Base-by-base conservation (phyloP, 2,329 filamentous ascomycete species). In the Pseudogymnoascus sp. region DNA sequence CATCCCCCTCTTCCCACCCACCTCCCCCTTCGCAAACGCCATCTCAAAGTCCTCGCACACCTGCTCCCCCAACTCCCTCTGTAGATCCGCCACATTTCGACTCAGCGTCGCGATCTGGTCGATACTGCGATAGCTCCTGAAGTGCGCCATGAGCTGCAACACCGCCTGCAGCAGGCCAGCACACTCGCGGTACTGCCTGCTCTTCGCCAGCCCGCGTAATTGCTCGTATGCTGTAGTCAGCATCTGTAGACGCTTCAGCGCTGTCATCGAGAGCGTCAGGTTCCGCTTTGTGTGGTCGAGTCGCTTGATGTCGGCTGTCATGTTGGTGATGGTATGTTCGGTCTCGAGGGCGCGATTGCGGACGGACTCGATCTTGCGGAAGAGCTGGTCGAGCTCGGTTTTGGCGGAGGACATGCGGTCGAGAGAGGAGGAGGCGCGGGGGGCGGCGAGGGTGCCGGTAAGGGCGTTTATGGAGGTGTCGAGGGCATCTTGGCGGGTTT, bases 21-120 rank as follows among this genome's bases (percentile, higher is more conserved):
- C 86, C 75, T 97, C 93, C 21, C 86, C 87, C 75, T 93, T 96
- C 18, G 92, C 88, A 75, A 97, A 99, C 0, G 90, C 89, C 64
- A 97, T 84, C 79, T 99, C 94, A 73, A 99, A 99, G 75, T 99
- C 94, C 76, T 97, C 94, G 74, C 94, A 99, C n/a, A 99, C 89
- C 76, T 99, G 94, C 77, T 99, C 94, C 63, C 97, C 78, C 64
- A 99, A 78, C 74, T 97, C 92, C 65, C 92, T 82, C 77, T 99
- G 94, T 67, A 99, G 81, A 70, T 97, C 94, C 5, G 92, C 89
- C 37, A 99, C 94, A 70, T 95, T 96, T 61, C 91, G 86, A 73
- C 91, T 96, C 66, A 99, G 80, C 0, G 90, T 90, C 28, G 94
- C 94, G 73, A 99, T 97, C 80, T 99, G 94, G 73, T 97, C 93